Evolutionary conservation across 1,284 basidiomycete species (phyloP).

Genomic region (Porodaedalea pini): DNA sequence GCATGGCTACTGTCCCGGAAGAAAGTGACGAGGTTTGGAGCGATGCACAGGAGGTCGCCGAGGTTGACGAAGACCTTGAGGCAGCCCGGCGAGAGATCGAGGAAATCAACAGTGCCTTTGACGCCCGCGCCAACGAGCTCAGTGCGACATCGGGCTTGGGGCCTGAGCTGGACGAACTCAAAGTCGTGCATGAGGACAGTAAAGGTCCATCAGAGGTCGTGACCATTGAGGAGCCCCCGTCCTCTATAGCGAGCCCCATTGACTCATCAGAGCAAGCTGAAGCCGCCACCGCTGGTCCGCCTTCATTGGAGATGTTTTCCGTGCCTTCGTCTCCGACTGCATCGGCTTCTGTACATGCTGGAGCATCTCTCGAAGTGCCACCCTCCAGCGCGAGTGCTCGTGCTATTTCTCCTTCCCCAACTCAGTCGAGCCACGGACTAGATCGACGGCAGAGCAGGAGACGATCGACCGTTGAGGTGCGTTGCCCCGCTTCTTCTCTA

Average conservation of each 20-base stretch:
- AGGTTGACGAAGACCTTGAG: conserved; percentile 5
- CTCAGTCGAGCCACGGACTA: conserved; percentile 9
- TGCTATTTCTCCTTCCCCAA: conserved; percentile 11
- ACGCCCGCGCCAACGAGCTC: neutral
- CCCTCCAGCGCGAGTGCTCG: conserved; percentile 7
- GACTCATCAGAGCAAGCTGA: neutral
- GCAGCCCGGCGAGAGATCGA: conserved; percentile 2
- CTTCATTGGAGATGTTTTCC: conserved; percentile 4
- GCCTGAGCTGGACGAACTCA: neutral
- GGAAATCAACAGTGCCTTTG: conserved; percentile 3
- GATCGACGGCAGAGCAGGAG: conserved; percentile 18
- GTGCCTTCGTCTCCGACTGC: conserved; percentile 8
- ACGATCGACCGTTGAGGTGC: conserved; percentile 19
- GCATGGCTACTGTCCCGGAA: conserved; percentile 12
- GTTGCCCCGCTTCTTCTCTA: neutral
- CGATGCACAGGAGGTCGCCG: conserved; percentile 15
- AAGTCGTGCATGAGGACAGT: neutral
- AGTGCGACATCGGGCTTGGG: conserved; percentile 1
- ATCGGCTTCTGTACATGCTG: neutral
- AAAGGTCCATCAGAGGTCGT: neutral
- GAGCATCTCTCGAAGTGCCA: conserved; percentile 13
- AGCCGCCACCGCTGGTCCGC: conserved; percentile 1
- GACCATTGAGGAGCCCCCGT: conserved; percentile 6
- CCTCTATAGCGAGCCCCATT: neutral
- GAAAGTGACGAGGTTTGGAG: conserved; percentile 17